Conservation (phyloP, 108 stramenopile species). For the Thalassiosira profunda region DNA sequence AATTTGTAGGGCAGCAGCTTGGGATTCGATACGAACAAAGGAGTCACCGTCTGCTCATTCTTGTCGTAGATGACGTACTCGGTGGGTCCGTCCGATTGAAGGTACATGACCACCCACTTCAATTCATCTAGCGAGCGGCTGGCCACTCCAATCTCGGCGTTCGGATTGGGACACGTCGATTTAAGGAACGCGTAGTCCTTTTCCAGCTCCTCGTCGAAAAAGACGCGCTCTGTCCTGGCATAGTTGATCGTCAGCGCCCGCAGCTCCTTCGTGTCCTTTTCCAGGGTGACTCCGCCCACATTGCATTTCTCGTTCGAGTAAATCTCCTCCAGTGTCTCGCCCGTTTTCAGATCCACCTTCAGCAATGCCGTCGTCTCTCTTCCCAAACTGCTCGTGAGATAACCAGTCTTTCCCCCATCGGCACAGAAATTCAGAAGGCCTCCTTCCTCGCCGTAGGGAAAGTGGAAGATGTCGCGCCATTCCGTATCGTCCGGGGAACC, state of each 20-base stretch:
- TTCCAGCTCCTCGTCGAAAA: constrained; percentile 64
- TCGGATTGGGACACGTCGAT: constrained; percentile 38
- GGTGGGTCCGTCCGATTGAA: constrained; percentile 55
- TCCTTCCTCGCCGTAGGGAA: constrained; percentile 67
- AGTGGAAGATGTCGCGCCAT: constrained; percentile 61
- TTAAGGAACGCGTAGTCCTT: constrained; percentile 55
- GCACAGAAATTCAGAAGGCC: constrained; percentile 58
- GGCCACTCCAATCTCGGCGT: constrained; percentile 46
- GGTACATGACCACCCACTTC: constrained; percentile 58
- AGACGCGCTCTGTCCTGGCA: constrained; percentile 60
- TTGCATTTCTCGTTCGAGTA: constrained; percentile 61
- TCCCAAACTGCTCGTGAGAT: constrained; percentile 52
- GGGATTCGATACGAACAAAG: constrained; percentile 60
- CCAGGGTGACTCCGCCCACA: constrained; percentile 57
- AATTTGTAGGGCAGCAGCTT: constrained; percentile 54
- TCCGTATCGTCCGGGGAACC: constrained; percentile 15
- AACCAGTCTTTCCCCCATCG: constrained; percentile 54
- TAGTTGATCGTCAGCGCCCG: constrained; percentile 61
- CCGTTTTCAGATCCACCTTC: constrained; percentile 65
- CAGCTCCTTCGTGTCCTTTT: constrained; percentile 68
- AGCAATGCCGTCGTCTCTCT: constrained; percentile 70
- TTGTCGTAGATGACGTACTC: constrained; percentile 59
- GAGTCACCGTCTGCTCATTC: constrained; percentile 28
- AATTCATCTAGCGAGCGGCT: constrained; percentile 57
- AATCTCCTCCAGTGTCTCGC: constrained; percentile 58